Evolutionary conservation across 2,329 filamentous ascomycete genomes (phyloP), one percentile per base, ranked within the genome.

Genomic region (Cyanodermella asteris): DNA sequence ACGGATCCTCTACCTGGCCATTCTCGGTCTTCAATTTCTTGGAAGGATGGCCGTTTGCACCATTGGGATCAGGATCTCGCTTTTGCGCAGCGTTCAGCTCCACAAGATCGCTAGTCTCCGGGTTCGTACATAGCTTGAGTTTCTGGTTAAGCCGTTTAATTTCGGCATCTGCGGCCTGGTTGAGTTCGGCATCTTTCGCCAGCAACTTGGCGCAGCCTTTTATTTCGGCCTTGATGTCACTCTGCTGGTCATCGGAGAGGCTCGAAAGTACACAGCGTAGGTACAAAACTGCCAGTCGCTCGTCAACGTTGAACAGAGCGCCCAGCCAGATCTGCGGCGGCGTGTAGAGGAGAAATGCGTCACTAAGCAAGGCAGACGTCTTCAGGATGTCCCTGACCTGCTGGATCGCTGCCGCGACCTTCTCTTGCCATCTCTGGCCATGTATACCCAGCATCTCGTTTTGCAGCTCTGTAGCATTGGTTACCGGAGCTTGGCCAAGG

Each of bases 341-440:
- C 0, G 84, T 84, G 51, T 77, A 94, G 47, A 91, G 73, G 50
- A 94, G 93, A 52, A 94, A 94, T n/a, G 68, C 81, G 40, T 97
- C 87, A 14, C 84, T 91, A 32, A 93, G 61, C 25, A 91, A 55
- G 0, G 81, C 76, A 29, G 77, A 75, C 27, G 70, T 73, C 42
- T 78, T 78, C 27, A 90, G 63, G 23, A 78, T 59, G 12, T 71
- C 65, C 20, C 75, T 64, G 0, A 82, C 75, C 26, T 61, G 62
- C 15, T 53, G 52, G 25, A 69, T 55, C 35, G 3, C 45, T 16
- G 3, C 43, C 18, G 20, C 21, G 18, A 29, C 13, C 20, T 31
- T 15, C n/a, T n/a, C n/a, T n/a, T n/a, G n/a, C n/a, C 18, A 12
- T 38, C 24, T 57, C 40, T 42, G 44, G n/a, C n/a, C n/a, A 23